Evolutionary conservation across 768 basidiomycete species (phyloP).

Genomic region (Lenzites betulinus): DNA sequence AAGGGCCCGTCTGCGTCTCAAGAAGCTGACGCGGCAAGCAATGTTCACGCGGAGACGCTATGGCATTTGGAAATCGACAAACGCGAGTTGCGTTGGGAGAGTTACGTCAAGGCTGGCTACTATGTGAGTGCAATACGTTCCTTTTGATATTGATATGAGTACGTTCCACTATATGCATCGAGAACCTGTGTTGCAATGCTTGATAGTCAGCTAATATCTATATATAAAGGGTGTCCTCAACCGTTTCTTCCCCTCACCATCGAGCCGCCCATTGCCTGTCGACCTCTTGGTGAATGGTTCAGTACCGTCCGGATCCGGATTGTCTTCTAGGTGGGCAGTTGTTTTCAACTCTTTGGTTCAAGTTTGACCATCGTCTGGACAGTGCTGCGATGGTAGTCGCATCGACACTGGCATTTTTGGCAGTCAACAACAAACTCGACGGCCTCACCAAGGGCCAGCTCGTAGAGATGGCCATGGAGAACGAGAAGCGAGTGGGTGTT

Average conservation of each 20-base stretch:
- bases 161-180: too few species aligned
- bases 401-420: constrained; percentile 78
- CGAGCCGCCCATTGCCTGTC: constrained; percentile 53
- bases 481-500: constrained; percentile 83
- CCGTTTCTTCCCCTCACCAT: constrained; percentile 46
- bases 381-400: constrained; percentile 92
- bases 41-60: constrained; percentile 41
- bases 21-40: constrained; percentile 37
- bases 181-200: not conserved
- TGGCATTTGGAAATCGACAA: constrained; percentile 82
- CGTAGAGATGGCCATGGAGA: constrained; percentile 79
- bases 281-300: constrained; percentile 78
- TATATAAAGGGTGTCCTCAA: constrained; percentile 62
- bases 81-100: constrained; percentile 76
- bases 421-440: constrained; percentile 66
- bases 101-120: constrained; percentile 86
- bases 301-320: constrained; percentile 84
- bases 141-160: too few species aligned
- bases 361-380: not conserved
- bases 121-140: constrained; percentile 68
- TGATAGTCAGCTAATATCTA: not conserved
- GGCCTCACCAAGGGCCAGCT: constrained; percentile 66
- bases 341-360: not conserved
- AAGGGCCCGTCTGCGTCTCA: constrained; percentile 26
- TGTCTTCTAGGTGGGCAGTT: constrained; percentile 54